Evolutionary conservation across 139 green algal species (phyloP), one percentile per base, ranked within the genome.

Genomic region (Ettlia oleoabundans): DNA sequence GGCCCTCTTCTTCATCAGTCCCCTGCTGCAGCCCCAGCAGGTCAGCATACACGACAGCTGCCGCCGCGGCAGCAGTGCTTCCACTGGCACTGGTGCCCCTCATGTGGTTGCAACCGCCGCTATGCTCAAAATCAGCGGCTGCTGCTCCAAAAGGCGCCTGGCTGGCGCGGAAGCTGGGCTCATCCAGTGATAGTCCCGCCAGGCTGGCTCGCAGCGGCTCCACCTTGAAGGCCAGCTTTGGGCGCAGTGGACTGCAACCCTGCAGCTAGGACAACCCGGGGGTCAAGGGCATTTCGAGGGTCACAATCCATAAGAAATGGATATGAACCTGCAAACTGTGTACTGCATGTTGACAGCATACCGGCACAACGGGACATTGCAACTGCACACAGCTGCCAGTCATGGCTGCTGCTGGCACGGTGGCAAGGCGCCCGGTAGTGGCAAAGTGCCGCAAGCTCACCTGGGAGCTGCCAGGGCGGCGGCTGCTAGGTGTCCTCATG

Each of bases 121-220:
- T n/a, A n/a, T n/a, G n/a, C n/a, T n/a, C n/a, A n/a, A n/a, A n/a
- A n/a, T n/a, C n/a, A n/a, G n/a, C n/a, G n/a, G n/a, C 47, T 24
- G 13, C 47, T 58, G 47, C 47, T 24, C 10, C 47, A 24, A 15
- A 58, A 24, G 47, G 47, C 26, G 72, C 72, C 72, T 47, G 32
- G 72, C 72, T 67, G 24, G 72, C 53, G 43, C 43, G 53, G 24
- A 78, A 22, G 3, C 19, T 62, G 4, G 78, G 35, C 40, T 76
- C 63, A 37, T 63, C 21, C 13, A 43, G 37, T 3, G 77, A 32
- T 19, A 83, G 21, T 5, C 62, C 69, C 24, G 22, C 30, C 55
- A 86, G 28, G 74, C 82, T 87, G 26, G 53, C 42, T 28, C 82
- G 71, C 43, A 87, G 75, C 28, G 82, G 82, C 28, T 81, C 35